phyloP scores from a whole-genome alignment of 2,329 filamentous ascomycete genomes.

The Thelonectria rubi region DNA sequence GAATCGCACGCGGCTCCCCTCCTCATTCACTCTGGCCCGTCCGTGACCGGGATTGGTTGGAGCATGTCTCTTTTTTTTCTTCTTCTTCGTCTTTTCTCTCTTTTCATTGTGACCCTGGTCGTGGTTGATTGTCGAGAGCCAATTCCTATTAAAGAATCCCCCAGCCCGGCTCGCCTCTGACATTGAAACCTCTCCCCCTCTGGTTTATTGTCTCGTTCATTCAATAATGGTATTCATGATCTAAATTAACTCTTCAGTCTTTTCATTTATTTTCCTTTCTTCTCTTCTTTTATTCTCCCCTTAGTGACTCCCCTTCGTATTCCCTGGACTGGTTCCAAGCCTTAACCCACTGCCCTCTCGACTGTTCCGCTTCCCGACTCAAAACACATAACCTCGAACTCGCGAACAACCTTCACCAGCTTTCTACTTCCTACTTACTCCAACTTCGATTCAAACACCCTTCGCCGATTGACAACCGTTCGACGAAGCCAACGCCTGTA shows the following conservation, averaged over 20 bases:
- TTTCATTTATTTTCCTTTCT: conserved; percentile 32
- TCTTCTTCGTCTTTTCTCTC: conserved; percentile 21
- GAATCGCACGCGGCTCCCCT: conserved; percentile 17
- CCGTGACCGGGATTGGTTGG: conserved; percentile 9
- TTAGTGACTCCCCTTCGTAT: conserved; percentile 24
- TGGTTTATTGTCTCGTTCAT: conserved; percentile 30
- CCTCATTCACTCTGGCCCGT: conserved; percentile 14
- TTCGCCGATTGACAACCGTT: background rate
- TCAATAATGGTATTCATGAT: conserved; percentile 44
- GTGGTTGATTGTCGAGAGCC: conserved; percentile 22
- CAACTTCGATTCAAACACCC: background rate
- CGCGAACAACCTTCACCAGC: background rate
- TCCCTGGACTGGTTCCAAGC: conserved; percentile 28
- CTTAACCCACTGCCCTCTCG: conserved; percentile 20
- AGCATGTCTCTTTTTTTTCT: conserved; percentile 12
- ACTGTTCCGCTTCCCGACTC: conserved; percentile 30
- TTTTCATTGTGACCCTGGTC: conserved; percentile 20
- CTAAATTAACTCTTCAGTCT: conserved; percentile 31
- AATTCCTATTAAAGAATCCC: conserved; percentile 40
- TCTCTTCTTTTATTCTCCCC: conserved; percentile 27
- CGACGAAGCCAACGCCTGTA: background rate
- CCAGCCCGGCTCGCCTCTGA: conserved; percentile 32
- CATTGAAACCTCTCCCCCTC: conserved; percentile 25
- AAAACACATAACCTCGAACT: conserved; percentile 5
- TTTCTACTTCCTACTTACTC: background rate